Conservation (phyloP, 2,329 filamentous ascomycete species). For the Metarhizium rileyi region DNA sequence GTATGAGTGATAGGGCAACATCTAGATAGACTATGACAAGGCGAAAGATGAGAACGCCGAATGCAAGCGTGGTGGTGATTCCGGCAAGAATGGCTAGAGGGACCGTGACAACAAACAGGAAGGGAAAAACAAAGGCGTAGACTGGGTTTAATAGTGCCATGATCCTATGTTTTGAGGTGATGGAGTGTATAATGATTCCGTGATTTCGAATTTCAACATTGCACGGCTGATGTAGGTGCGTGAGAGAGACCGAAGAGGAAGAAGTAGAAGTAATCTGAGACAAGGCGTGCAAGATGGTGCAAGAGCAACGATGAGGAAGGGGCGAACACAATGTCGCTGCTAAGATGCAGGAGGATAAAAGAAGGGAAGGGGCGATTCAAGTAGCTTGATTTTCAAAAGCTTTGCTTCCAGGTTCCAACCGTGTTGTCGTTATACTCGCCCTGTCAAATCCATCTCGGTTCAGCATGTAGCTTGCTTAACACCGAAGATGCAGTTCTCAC, state of each 20-base stretch:
- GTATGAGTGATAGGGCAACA: slow-evolving; percentile 46
- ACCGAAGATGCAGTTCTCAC: neutral
- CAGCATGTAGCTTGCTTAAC: neutral
- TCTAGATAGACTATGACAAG: slow-evolving; percentile 55
- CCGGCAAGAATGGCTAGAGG: slow-evolving; percentile 54
- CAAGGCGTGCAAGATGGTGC: neutral
- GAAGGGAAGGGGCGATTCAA: neutral
- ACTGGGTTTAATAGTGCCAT: slow-evolving; percentile 47
- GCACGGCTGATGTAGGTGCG: neutral
- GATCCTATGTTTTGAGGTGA: slow-evolving; percentile 6
- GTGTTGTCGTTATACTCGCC: too few relatives aligned
- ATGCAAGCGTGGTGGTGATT: slow-evolving; percentile 52
- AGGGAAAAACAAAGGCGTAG: slow-evolving; percentile 48
- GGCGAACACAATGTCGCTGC: neutral
- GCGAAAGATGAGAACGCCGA: slow-evolving; percentile 50
- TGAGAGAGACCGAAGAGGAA: neutral
- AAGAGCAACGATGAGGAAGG: neutral
- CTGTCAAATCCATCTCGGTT: neutral
- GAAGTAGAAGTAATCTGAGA: neutral
- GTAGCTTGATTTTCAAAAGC: too few relatives aligned
- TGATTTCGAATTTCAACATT: neutral
- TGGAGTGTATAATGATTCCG: neutral
- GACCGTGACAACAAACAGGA: slow-evolving; percentile 51
- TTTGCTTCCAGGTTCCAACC: neutral
- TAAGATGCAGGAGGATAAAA: neutral